A percentile compares a stretch with the other conserved stretches of the same genome.
Evolutionary conservation across 2,329 filamentous ascomycete species (phyloP).

Genomic region (Trichoderma afroharzianum): DNA sequence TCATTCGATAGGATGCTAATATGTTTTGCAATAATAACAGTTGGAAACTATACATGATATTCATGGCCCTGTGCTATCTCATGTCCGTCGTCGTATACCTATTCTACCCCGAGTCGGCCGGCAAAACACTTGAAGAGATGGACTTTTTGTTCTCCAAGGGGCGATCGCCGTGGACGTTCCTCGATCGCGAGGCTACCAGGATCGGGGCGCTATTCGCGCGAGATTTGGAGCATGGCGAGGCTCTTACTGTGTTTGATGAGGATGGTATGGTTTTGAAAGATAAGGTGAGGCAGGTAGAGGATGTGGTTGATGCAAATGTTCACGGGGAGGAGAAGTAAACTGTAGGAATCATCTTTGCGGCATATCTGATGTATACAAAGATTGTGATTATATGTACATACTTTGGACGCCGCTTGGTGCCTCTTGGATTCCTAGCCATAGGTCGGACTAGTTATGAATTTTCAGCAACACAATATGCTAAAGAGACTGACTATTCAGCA

Average conservation of each 20-base stretch:
- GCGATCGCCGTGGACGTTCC: not conserved
- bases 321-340: not conserved
- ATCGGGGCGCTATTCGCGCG: slow-evolving; percentile 8
- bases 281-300: slow-evolving; percentile 5
- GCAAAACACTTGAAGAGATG: slow-evolving; percentile 17
- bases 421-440: not conserved
- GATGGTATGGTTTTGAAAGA: slow-evolving; percentile 4
- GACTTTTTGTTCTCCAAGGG: slow-evolving; percentile 17
- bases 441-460: not conserved
- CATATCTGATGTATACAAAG: not conserved
- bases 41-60: slow-evolving; percentile 20
- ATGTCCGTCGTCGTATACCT: slow-evolving; percentile 19
- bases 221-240: slow-evolving; percentile 13
- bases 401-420: too few species aligned
- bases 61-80: slow-evolving; percentile 17
- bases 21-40: not conserved
- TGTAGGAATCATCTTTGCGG: not conserved
- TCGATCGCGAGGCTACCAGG: slow-evolving; percentile 13
- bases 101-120: slow-evolving; percentile 17
- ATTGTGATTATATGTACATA: not conserved
- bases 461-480: too few species aligned
- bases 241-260: slow-evolving; percentile 15
- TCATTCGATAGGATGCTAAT: not conserved
- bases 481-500: too few species aligned
- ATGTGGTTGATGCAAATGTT: not conserved